Evolutionary conservation across 495 filamentous ascomycete species (phyloP).

Genomic region (Letharia columbiana): DNA sequence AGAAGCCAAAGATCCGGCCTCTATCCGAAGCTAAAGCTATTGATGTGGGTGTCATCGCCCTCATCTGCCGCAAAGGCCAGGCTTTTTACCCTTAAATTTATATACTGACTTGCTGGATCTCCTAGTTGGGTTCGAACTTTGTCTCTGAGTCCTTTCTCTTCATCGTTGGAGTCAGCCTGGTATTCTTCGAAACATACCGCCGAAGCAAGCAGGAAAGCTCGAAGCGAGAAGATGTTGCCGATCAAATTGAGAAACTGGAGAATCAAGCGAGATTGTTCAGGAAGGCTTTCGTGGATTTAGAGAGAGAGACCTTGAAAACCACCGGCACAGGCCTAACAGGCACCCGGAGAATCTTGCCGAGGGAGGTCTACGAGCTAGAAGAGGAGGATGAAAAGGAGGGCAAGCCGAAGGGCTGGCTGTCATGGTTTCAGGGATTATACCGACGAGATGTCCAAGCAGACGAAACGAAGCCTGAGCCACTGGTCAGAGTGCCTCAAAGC

Average conservation of each 20-base stretch:
- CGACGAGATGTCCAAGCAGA: neutral
- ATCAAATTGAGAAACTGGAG: slow-evolving; percentile 57
- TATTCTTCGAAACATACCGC: slow-evolving; percentile 74
- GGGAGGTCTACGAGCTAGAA: slow-evolving; percentile 39
- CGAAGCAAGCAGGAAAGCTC: slow-evolving; percentile 69
- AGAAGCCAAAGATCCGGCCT: slow-evolving; percentile 54
- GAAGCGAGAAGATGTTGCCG: slow-evolving; percentile 64
- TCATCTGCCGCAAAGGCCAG: neutral
- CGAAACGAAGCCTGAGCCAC: slow-evolving; percentile 18
- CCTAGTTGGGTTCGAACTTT: slow-evolving; percentile 52
- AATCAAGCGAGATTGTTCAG: slow-evolving; percentile 50
- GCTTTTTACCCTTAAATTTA: neutral
- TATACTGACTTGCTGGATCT: neutral
- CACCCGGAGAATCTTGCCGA: slow-evolving; percentile 37
- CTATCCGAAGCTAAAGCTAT: slow-evolving; percentile 90
- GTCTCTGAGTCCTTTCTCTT: slow-evolving; percentile 88
- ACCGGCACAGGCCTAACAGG: slow-evolving; percentile 26
- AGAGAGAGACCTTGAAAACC: slow-evolving; percentile 54
- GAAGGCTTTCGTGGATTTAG: slow-evolving; percentile 53
- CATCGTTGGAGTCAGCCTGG: slow-evolving; percentile 63
- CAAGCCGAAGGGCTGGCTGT: slow-evolving; percentile 27
- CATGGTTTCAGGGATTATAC: slow-evolving; percentile 24
- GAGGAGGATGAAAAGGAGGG: slow-evolving; percentile 30
- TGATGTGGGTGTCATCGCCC: slow-evolving; percentile 58
- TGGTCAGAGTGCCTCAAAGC: neutral